A percentile compares a stretch with the other conserved stretches of the same genome.
phyloP scores from a whole-genome alignment of 371 early-diverging fungal species.

The Mortierella sp. region DNA sequence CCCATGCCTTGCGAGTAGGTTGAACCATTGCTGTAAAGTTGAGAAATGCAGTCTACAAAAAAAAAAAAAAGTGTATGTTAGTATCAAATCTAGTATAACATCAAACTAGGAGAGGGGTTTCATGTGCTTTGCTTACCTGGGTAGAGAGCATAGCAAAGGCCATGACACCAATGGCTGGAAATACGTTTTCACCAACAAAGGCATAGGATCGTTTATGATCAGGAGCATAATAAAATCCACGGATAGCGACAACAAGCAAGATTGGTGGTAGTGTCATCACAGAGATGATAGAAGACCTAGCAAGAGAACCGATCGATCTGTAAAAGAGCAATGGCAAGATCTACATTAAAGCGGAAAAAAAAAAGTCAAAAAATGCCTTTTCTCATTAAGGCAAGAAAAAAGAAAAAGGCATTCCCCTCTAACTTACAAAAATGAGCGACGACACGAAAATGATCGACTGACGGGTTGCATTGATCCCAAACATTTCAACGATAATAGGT shows the following conservation, averaged over 20 bases:
- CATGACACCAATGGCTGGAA: slow-evolving; percentile 72
- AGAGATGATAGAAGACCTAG: slow-evolving; percentile 66
- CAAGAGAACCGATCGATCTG: slow-evolving; percentile 67
- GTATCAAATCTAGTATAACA: not conserved
- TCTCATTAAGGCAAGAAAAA: too few species aligned
- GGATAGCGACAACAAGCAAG: slow-evolving; percentile 61
- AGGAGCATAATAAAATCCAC: slow-evolving; percentile 65
- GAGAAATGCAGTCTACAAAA: slow-evolving; percentile 58
- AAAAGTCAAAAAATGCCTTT: not conserved
- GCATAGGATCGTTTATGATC: slow-evolving; percentile 64
- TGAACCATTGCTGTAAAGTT: slow-evolving; percentile 64
- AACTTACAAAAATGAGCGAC: slow-evolving; percentile 57
- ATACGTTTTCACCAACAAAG: slow-evolving; percentile 63
- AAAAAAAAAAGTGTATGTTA: not conserved
- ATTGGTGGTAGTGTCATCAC: slow-evolving; percentile 68
- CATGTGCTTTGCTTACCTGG: slow-evolving; percentile 53
- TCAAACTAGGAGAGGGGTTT: not conserved
- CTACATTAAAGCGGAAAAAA: slow-evolving; percentile 9
- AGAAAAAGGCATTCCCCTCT: not conserved
- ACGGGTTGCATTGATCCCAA: slow-evolving; percentile 58
- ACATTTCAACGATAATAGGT: slow-evolving; percentile 62
- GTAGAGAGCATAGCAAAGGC: slow-evolving; percentile 74
- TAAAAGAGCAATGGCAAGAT: slow-evolving; percentile 66
- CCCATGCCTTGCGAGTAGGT: slow-evolving; percentile 63
- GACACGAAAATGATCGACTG: slow-evolving; percentile 61